phyloP scores from a whole-genome alignment of 2,329 filamentous ascomycete genomes.

The Exophiala oligosperma region DNA sequence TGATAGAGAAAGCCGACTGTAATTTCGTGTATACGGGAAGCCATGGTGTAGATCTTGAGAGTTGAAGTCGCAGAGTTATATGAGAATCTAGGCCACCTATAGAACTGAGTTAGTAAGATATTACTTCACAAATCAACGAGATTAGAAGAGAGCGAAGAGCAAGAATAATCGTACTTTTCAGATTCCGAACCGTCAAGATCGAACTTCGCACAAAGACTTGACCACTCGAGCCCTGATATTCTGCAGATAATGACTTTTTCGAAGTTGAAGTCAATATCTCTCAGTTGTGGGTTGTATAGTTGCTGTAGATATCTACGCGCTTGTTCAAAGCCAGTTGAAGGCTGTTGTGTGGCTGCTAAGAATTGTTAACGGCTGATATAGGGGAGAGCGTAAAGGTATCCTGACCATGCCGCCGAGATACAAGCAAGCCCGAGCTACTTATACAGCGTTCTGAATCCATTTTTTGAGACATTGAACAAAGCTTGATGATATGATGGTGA shows the following conservation, averaged over 20 bases:
- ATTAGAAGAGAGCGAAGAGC: neutral
- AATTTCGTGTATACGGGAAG: neutral
- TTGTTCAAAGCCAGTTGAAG: conserved; percentile 8
- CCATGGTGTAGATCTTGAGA: conserved; percentile 1
- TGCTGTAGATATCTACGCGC: conserved; percentile 9
- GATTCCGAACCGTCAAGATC: neutral
- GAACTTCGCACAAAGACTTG: neutral
- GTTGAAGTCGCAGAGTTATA: conserved; percentile 6
- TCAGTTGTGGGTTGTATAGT: conserved; percentile 2
- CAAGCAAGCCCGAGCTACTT: conserved; percentile 1
- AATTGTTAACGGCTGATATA: conserved; percentile 6
- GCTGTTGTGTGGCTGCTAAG: conserved; percentile 6
- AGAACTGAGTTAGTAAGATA: neutral
- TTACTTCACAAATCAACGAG: neutral
- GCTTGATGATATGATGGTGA: conserved; percentile 1
- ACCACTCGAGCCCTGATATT: conserved; percentile 7
- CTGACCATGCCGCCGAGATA: conserved; percentile 8
- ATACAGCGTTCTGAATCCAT: conserved; percentile 7
- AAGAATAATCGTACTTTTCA: neutral
- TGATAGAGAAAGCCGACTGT: neutral
- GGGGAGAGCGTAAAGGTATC: conserved; percentile 1
- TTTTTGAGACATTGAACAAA: conserved; percentile 8
- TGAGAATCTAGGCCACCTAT: conserved; percentile 5
- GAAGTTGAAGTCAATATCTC: conserved; percentile 2
- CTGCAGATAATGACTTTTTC: conserved; percentile 4